Conservation (phyloP, 352 stramenopile species). For the Stephanocyclus meneghinianus region DNA sequence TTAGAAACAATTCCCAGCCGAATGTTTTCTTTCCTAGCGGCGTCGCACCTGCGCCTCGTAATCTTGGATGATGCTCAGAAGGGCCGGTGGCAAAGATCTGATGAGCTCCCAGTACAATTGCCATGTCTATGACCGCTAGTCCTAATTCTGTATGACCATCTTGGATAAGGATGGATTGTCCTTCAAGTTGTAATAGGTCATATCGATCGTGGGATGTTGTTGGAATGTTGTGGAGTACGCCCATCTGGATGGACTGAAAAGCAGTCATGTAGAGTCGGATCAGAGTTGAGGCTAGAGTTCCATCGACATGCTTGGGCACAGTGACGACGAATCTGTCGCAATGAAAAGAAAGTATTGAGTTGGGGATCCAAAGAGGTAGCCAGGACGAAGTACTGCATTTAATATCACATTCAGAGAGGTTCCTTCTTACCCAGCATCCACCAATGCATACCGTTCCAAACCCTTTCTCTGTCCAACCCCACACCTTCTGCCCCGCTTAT, state of each 20-base stretch:
- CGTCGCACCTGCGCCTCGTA: constrained; percentile 31
- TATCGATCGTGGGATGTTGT: constrained; percentile 37
- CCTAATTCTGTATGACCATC: constrained; percentile 53
- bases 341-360: too few relatives aligned
- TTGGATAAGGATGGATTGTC: constrained; percentile 45
- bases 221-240: constrained; percentile 8
- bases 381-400: neutral
- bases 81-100: constrained; percentile 51
- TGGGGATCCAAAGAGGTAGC: too few relatives aligned
- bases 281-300: constrained; percentile 30
- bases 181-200: constrained; percentile 27
- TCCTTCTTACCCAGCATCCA: constrained; percentile 29
- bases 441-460: constrained; percentile 33
- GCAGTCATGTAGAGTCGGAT: constrained; percentile 47
- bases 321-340: constrained; percentile 25
- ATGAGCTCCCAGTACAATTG: constrained; percentile 24
- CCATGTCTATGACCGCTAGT: constrained; percentile 45
- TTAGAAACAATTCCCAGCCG: constrained; percentile 50
- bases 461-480: neutral
- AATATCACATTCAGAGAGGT: neutral
- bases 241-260: constrained; percentile 50
- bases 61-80: constrained; percentile 25
- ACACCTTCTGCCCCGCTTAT: neutral
- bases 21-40: constrained; percentile 39
- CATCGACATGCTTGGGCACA: constrained; percentile 48